A percentile compares a stretch with the other conserved stretches of the same genome.
Conservation (phyloP, 331 rosid genomes). For the Spiraea crenata region DNA sequence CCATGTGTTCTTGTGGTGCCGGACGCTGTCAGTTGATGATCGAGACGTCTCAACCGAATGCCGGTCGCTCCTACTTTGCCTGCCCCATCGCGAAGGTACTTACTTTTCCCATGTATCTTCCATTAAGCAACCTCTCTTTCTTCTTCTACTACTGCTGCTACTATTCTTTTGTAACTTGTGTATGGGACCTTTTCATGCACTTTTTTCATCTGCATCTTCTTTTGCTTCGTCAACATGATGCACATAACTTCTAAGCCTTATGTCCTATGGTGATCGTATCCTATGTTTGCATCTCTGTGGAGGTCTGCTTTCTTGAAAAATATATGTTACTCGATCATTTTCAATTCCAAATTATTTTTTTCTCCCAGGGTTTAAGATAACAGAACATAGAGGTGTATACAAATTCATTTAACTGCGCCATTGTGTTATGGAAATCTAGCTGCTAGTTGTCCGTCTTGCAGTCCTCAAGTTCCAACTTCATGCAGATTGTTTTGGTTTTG, state of each 20-base stretch:
- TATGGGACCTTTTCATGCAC: too few relatives aligned
- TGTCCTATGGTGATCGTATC: not conserved
- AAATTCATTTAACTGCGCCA: not conserved
- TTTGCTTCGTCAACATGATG: not conserved
- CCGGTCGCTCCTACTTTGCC: not conserved
- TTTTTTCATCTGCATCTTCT: not conserved
- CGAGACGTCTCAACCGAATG: not conserved
- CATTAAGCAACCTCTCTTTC: too few relatives aligned
- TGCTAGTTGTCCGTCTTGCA: not conserved
- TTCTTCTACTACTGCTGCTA: too few relatives aligned
- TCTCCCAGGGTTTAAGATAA: not conserved
- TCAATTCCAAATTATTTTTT: not conserved
- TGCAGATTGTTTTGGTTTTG: not conserved
- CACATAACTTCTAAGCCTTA: too few relatives aligned
- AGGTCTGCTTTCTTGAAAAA: not conserved
- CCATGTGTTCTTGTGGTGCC: slow-evolving; percentile 42
- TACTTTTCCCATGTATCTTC: not conserved
- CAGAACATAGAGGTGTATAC: not conserved
- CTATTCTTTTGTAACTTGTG: too few relatives aligned
- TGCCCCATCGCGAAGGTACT: not conserved
- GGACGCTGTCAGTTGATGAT: slow-evolving; percentile 32
- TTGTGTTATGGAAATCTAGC: not conserved
- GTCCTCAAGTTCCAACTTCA: not conserved
- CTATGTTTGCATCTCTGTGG: not conserved
- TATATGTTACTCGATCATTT: not conserved